Base-by-base conservation (phyloP, 331 rosid genomes). In the Malus hybrid region DNA sequence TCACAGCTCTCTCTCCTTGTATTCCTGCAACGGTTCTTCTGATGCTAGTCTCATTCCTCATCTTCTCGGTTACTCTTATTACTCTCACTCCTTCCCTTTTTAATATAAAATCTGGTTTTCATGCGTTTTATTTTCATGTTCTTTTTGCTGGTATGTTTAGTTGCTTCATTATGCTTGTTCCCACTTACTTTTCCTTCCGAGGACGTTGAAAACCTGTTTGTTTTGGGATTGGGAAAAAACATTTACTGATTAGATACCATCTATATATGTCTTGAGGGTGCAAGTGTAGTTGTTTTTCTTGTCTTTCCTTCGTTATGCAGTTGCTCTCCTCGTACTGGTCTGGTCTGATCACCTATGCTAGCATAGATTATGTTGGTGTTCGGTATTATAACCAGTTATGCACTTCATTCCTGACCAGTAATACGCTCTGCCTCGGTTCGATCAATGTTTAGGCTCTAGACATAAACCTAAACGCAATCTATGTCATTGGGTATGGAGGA, bases 21-120 rank as follows among this genome's bases (percentile, higher is more conserved):
- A 81, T 73, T 83, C 98, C 0, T 93, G 98, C 60, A 84, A 85
- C 69, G 85, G 89, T 20, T 80, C 88, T 20, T 80, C 88, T 12
- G 80, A 79, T 73, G 19, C 88, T 28, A 81, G 78, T 36, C 98
- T 93, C 74, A 91, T 91, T 79, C 98, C 97, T 52, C 88, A 91
- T 48, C 87, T 89, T 78, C 88, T 91, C 33, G 98, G 98, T 88
- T 87, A 70, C 33, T 10, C 28, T 76, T 39, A 39, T 10, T 39
- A 9, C 42, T 36, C 46, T 39, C 46, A 12, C 46, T 10, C 46
- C 20, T 22, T n/a, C n/a, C n/a, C 22, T 22, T 22, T 22, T 22
- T 22, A 22, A 22, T 22, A 22, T 22, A 22, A 22, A 22, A 22
- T 22, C 22, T 22, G 22, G 22, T 22, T 22, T 22, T 22, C 22